Base-by-base conservation (phyloP, 768 basidiomycete genomes). In the Tulasnella sp. region DNA sequence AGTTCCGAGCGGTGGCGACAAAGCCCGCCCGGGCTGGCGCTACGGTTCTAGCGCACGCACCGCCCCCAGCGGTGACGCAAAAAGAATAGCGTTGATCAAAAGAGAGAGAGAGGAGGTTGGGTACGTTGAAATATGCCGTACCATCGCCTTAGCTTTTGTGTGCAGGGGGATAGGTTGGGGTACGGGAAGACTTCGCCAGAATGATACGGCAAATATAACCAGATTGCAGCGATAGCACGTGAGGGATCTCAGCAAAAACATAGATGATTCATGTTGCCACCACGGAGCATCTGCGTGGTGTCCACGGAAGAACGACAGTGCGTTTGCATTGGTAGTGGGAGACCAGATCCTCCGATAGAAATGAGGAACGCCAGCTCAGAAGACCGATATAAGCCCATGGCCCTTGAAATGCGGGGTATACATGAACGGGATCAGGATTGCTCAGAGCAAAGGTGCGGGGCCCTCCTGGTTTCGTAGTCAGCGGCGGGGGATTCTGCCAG, bases 181-280 rank as follows among this genome's bases (percentile, higher is more conserved):
- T 40, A 44, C 76, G 76, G 76, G 56, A 34, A 58, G 76, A 77
- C 56, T 39, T 77, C 76, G 76, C 58, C 76, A 77, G 76, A 77
- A 77, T 77, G 56, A 38, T 38, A 36, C 76, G 76, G 76, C n/a
- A 62, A 77, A 77, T 48, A 68, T 68, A 38, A 31, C 73, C 44
- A 46, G 73, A 74, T 40, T 40, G 44, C 42, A 31, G 16, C 44
- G 38, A 40, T 40, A 74, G 12, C 44, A 74, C 44, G 73, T 74
- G 73, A 46, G 38, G 38, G 7, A 40, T 42, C 39, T 27, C 38
- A 38, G 73, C 19, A 40, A 38, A 40, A 40, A 74, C 31, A 68
- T 40, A 34, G 73, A 74, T 46, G 44, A 46, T 74, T 5, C 38
- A 46, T 46, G 19, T 74, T 40, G 16, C 36, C 73, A 74, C 39